Evolutionary conservation across 2,329 filamentous ascomycete genomes (phyloP).

Genomic region (Herpomyces periplanetae): DNA sequence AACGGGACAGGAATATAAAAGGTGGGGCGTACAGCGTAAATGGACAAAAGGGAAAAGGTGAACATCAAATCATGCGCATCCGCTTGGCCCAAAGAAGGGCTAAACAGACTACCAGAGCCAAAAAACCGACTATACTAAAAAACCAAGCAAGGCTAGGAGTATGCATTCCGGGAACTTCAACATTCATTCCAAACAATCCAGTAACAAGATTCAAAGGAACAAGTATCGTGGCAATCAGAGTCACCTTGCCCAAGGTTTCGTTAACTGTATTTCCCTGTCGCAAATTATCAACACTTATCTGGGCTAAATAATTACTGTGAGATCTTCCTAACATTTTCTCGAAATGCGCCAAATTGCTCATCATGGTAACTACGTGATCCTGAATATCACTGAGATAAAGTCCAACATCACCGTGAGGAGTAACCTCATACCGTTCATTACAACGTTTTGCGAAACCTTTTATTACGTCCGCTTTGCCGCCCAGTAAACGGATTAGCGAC

Average conservation of each 20-base stretch:
- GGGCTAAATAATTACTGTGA: slow-evolving; percentile 82
- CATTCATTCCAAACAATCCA: slow-evolving; percentile 60
- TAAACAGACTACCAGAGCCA: no score
- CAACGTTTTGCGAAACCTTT: slow-evolving; percentile 92
- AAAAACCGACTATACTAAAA: slow-evolving; percentile 17
- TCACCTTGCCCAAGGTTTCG: slow-evolving; percentile 68
- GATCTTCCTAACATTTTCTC: slow-evolving; percentile 86
- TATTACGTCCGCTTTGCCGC: slow-evolving; percentile 92
- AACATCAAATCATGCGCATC: no score
- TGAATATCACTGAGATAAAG: slow-evolving; percentile 91
- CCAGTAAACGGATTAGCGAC: slow-evolving; percentile 58
- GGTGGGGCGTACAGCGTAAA: no score
- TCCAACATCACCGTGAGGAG: slow-evolving; percentile 76
- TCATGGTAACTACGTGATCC: slow-evolving; percentile 97
- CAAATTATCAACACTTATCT: slow-evolving; percentile 67
- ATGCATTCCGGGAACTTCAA: slow-evolving; percentile 22
- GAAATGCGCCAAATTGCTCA: slow-evolving; percentile 73
- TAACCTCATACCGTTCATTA: slow-evolving; percentile 85
- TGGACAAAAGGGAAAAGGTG: no score
- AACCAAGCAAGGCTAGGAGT: slow-evolving; percentile 13
- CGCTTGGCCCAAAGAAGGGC: no score
- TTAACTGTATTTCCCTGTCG: slow-evolving; percentile 59
- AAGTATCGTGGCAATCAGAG: slow-evolving; percentile 66
- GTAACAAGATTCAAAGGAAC: slow-evolving; percentile 79
- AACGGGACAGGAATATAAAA: no score